These are phyloP conservation scores for Gillenia trifoliata DNA, from an alignment of 306 rosid species.

Conservation along the genomic window DNA sequence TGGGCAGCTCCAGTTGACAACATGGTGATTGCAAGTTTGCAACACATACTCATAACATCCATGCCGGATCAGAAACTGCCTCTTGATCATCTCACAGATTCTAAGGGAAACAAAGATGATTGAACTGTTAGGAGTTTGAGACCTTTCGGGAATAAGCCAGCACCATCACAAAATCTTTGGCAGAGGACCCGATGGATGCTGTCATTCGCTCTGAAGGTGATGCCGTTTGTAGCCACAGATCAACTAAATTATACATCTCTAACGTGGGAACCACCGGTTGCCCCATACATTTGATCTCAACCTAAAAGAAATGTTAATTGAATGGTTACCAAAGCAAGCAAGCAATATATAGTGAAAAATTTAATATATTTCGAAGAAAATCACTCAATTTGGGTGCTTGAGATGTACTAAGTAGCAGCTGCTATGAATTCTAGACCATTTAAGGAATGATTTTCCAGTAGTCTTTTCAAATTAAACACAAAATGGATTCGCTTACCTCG, in stretches of 20 bases:
- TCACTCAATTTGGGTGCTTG: not conserved
- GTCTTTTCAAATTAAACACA: not conserved
- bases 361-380: not conserved
- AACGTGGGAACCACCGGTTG: constrained; percentile 71
- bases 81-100: not conserved
- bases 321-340: not conserved
- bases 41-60: not conserved
- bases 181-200: constrained; percentile 75
- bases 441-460: not conserved
- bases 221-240: constrained; percentile 71
- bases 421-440: too few species aligned
- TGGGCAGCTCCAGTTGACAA: not conserved
- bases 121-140: constrained; percentile 32
- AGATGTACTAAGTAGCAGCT: too few species aligned
- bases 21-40: not conserved
- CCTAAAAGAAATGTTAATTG: constrained; percentile 36
- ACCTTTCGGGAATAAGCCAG: constrained; percentile 67
- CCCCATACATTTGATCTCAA: constrained; percentile 92
- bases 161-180: constrained; percentile 88
- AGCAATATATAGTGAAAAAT: not conserved
- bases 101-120: not conserved
- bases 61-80: not conserved
- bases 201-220: constrained; percentile 52
- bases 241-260: constrained; percentile 61
- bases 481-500: constrained; percentile 41